phyloP scores from a whole-genome alignment of 495 filamentous ascomycete genomes.

The Podospora pseudoanserina region DNA sequence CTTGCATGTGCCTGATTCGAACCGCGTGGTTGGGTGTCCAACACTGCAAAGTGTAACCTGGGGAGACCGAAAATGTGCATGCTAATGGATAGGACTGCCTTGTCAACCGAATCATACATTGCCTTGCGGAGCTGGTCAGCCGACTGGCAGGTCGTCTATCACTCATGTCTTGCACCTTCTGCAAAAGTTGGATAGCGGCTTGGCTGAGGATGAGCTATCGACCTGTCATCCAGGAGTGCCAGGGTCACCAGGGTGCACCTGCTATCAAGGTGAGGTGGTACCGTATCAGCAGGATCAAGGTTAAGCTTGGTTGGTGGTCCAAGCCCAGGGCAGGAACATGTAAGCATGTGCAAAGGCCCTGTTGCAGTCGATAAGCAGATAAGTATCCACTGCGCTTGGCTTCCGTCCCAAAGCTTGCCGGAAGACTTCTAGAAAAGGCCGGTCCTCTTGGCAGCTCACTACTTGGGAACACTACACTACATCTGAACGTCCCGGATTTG shows the following conservation, averaged over 20 bases:
- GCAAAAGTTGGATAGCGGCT: slow-evolving; percentile 4
- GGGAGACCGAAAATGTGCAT: no score
- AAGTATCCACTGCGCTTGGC: neutral
- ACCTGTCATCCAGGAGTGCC: no score
- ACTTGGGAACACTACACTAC: neutral
- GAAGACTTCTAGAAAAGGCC: neutral
- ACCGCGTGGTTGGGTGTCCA: neutral
- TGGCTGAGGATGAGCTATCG: neutral
- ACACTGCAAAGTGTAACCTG: neutral
- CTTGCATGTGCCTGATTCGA: neutral
- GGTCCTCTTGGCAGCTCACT: neutral
- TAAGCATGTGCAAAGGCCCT: no score
- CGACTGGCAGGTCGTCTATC: neutral
- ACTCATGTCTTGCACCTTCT: neutral
- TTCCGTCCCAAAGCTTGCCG: neutral
- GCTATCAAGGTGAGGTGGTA: neutral
- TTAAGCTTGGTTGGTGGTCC: neutral
- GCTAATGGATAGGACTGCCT: no score
- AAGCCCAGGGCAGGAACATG: no score
- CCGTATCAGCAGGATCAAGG: neutral
- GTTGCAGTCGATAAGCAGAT: neutral
- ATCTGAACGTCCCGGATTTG: neutral
- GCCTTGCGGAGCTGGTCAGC: neutral
- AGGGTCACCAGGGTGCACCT: neutral
- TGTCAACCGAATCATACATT: neutral